Percentiles rank a stretch among this genome's conserved stretches.
Conservation (phyloP, 129 eudicot genomes). For the Pulicaria dysenterica region DNA sequence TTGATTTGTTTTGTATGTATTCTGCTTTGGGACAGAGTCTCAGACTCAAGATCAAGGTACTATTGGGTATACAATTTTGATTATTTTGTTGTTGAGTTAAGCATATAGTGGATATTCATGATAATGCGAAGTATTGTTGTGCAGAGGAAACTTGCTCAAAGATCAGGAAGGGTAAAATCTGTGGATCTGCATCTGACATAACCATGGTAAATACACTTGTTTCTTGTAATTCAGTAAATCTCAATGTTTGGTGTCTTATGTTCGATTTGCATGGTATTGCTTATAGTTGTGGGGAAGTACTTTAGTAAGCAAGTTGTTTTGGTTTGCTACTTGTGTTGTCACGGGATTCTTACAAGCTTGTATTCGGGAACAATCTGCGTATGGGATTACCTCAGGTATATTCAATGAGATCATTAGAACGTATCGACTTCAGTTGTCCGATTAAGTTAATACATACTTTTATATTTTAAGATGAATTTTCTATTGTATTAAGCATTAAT, state of each 20-base stretch:
- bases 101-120: slow-evolving; percentile 16
- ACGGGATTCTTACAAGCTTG: slow-evolving; percentile 92
- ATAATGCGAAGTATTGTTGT: slow-evolving; percentile 28
- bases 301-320: neutral
- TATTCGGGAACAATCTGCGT: slow-evolving; percentile 91
- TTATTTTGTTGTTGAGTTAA: neutral
- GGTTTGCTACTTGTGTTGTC: slow-evolving; percentile 16
- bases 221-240: neutral
- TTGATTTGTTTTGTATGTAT: slow-evolving; percentile 31
- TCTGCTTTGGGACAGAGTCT: slow-evolving; percentile 61
- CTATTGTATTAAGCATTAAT: neutral
- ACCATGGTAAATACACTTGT: slow-evolving; percentile 71
- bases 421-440: slow-evolving; percentile 5
- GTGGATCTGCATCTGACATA: slow-evolving; percentile 98
- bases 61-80: slow-evolving; percentile 6
- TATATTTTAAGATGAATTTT: slow-evolving; percentile 8
- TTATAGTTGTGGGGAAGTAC: slow-evolving; percentile 6
- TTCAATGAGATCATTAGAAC: slow-evolving; percentile 6
- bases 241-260: too few species aligned
- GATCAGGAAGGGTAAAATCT: slow-evolving; percentile 93
- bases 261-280: neutral
- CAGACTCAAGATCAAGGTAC: slow-evolving; percentile 95
- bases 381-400: slow-evolving; percentile 93
- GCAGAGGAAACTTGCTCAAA: slow-evolving; percentile 95
- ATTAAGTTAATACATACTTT: neutral